These are phyloP conservation scores for Phytophthora fragariae DNA, from an alignment of 352 stramenopile genomes.

Conservation along the genomic window DNA sequence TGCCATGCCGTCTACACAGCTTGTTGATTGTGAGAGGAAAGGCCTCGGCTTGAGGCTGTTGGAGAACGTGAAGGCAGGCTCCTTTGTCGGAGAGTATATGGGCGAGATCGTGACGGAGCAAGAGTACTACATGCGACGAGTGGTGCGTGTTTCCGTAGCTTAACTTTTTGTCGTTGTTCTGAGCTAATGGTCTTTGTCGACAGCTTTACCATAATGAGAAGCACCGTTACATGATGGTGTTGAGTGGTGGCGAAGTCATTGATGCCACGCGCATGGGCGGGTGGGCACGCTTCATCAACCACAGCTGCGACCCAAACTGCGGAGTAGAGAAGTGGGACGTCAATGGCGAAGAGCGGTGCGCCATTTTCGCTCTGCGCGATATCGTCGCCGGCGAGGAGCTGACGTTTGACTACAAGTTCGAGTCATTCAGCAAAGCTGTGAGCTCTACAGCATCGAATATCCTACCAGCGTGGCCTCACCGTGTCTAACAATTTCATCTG, in stretches of 20 bases:
- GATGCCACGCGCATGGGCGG: constrained; percentile 92
- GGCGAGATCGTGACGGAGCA: constrained; percentile 87
- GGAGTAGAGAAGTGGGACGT: constrained; percentile 95
- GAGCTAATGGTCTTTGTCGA: not conserved
- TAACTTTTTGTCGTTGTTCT: not conserved
- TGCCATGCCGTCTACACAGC: constrained; percentile 55
- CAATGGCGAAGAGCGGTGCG: constrained; percentile 93
- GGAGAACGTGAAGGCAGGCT: constrained; percentile 60
- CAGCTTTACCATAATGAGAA: constrained; percentile 87
- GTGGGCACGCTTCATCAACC: constrained; percentile 96
- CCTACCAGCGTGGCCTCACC: not conserved
- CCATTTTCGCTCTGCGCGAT: constrained; percentile 93
- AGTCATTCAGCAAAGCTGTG: constrained; percentile 43
- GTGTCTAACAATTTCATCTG: constrained; percentile 12
- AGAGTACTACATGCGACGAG: constrained; percentile 79
- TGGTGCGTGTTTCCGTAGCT: constrained; percentile 47
- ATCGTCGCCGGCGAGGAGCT: constrained; percentile 93
- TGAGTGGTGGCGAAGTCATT: constrained; percentile 88
- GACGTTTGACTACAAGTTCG: constrained; percentile 95
- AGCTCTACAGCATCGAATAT: not conserved
- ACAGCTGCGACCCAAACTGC: constrained; percentile 95
- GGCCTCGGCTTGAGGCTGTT: constrained; percentile 61
- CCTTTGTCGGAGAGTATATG: constrained; percentile 87
- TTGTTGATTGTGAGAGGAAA: constrained; percentile 71
- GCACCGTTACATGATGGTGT: constrained; percentile 87